Base-by-base conservation (phyloP, 768 basidiomycete species). In the Infundibulicybe gibba region DNA sequence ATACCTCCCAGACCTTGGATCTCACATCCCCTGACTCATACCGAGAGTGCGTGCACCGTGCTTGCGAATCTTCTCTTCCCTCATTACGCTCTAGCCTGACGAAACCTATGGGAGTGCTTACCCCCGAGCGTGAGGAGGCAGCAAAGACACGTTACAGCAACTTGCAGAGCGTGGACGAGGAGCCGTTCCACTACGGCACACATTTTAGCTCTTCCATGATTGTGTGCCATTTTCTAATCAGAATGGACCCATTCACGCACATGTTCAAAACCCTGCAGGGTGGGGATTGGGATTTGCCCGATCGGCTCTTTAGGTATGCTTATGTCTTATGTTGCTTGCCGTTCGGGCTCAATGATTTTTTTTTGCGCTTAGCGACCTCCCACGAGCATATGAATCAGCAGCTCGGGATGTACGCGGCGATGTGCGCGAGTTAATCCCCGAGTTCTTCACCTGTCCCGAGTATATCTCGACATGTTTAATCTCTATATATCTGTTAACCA, bases 131-230 rank as follows among this genome's bases (percentile, higher is more conserved):
- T 5, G 69, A 80, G 32, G 85, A 87, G 49, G 86, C 88, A 5
- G 94, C 94, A 1, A 70, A 74, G 41, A 79, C 78, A 32, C 79
- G 92, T 35, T 94, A 94, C 54, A 63, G 66, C 30, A 89, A 85
- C 52, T 72, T 94, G 10, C 65, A 83, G 55, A 83, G 90, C 50
- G 87, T 95, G 2, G 87, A 66, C 6, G 94, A 97, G 65, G 77
- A 80, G 32, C 94, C 94, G 0, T 95, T 95, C 64, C 89, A 92
- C 58, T 93, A 91, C 51, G 89, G 94, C 37, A 97, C 94, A 0
- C 94, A 97, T 61, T 97, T 94, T 59, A 91, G 89, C 59, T 94
- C 92, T 9, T 94, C 92, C 2, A 97, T 97, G 94, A 95, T 93
- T 49, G 90, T 94, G 39, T 94, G 92, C 68, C 93, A 95, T 54